Evolutionary conservation across 441 rosid genomes (phyloP).

Genomic region (Populus hybrid): DNA sequence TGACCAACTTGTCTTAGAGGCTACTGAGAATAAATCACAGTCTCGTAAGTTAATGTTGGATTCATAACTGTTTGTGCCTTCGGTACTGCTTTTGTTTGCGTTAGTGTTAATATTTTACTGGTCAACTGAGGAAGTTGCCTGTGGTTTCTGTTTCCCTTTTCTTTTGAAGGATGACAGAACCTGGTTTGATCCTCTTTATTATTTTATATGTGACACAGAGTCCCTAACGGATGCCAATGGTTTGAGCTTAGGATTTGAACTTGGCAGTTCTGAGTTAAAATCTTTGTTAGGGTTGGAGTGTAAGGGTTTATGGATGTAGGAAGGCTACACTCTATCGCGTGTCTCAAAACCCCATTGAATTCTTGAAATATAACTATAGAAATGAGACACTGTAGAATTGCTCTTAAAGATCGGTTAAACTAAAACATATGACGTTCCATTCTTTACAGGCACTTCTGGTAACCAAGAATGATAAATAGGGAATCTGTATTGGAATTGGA

Average conservation of each 20-base stretch:
- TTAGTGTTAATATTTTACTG: constrained; percentile 4
- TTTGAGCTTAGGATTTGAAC: not conserved
- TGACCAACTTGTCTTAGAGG: constrained; percentile 56
- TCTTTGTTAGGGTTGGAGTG: not conserved
- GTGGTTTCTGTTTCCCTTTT: not conserved
- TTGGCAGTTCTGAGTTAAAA: not conserved
- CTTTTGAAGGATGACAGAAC: not conserved
- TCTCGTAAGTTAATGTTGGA: constrained; percentile 45
- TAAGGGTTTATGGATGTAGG: not conserved
- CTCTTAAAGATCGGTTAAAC: not conserved
- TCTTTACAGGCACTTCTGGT: not conserved
- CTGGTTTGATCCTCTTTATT: not conserved
- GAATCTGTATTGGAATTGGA: not conserved
- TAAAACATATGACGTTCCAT: not conserved
- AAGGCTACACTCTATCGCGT: not conserved
- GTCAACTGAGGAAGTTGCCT: constrained; percentile 15
- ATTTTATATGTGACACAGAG: not conserved
- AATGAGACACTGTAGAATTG: not conserved
- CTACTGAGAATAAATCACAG: constrained; percentile 43
- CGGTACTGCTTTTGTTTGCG: constrained; percentile 1
- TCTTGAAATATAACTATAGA: not conserved
- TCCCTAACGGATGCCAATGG: not conserved
- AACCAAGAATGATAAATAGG: not conserved
- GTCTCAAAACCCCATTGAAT: not conserved
- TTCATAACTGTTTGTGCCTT: constrained; percentile 1